These are phyloP conservation scores for Fusarium sp. DNA, from an alignment of 2,329 filamentous ascomycete species.

Conservation along the genomic window DNA sequence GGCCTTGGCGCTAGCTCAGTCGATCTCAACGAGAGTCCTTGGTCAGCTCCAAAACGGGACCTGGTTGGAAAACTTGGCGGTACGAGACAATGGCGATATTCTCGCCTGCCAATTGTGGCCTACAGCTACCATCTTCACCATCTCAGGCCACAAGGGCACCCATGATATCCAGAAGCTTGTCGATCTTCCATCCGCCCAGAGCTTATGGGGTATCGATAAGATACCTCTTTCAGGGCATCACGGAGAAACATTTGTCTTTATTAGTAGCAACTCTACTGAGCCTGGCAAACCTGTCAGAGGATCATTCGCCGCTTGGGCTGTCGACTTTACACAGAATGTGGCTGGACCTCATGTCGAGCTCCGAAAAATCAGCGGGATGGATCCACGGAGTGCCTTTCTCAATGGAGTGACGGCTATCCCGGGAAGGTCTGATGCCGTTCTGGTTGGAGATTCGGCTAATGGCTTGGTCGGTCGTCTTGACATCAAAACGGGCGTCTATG, in stretches of 20 bases:
- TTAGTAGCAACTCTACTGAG: slow-evolving; percentile 31
- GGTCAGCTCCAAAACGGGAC: slow-evolving; percentile 21
- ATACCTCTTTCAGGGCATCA: slow-evolving; percentile 6
- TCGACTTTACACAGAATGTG: slow-evolving; percentile 6
- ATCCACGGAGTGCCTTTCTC: slow-evolving; percentile 11
- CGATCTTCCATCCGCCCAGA: slow-evolving; percentile 14
- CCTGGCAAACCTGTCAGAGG: slow-evolving; percentile 10
- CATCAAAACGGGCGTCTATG: slow-evolving; percentile 7
- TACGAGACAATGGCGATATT: slow-evolving; percentile 31
- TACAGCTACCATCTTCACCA: slow-evolving; percentile 16
- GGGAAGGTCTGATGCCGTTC: slow-evolving; percentile 1
- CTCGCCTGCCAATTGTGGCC: slow-evolving; percentile 27
- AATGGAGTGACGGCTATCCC: slow-evolving; percentile 25
- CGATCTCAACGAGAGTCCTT: slow-evolving; percentile 12
- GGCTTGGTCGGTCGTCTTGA: slow-evolving; percentile 19
- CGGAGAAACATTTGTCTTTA: slow-evolving; percentile 31
- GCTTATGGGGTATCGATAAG: too few species aligned
- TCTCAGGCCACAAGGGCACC: too few species aligned
- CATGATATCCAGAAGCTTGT: slow-evolving; percentile 26
- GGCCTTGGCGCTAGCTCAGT: too few species aligned
- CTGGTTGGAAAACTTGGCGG: slow-evolving; percentile 38
- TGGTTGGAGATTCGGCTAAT: slow-evolving; percentile 19
- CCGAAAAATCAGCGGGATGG: slow-evolving; percentile 27
- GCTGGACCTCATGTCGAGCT: neutral
- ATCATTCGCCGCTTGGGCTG: slow-evolving; percentile 22